phyloP scores from a whole-genome alignment of 805 yeast genomes.

The Pichia nanzhaoensis region DNA sequence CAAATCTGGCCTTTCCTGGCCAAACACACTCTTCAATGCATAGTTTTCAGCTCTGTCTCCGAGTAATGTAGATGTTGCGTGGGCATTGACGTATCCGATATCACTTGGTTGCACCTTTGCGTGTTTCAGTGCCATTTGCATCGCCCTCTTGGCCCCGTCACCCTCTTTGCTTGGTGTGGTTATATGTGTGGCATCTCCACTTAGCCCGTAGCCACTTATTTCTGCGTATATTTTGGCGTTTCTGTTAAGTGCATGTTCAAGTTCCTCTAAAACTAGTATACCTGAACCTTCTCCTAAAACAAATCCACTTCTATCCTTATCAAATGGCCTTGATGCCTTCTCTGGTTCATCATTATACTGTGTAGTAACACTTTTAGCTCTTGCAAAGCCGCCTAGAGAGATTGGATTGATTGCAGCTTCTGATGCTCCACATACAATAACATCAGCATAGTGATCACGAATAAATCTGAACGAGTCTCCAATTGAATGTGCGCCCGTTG shows the following conservation, averaged over 20 bases:
- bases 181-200: constrained; percentile 89
- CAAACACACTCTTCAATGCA: constrained; percentile 59
- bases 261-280: constrained; percentile 63
- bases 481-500: constrained; percentile 89
- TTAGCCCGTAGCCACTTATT: constrained; percentile 78
- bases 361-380: constrained; percentile 76
- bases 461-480: constrained; percentile 90
- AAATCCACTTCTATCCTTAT: constrained; percentile 70
- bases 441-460: constrained; percentile 70
- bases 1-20: constrained; percentile 30
- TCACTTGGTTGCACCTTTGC: constrained; percentile 41
- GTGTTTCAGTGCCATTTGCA: constrained; percentile 62
- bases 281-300: constrained; percentile 95
- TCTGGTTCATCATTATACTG: constrained; percentile 54
- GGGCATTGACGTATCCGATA: constrained; percentile 85
- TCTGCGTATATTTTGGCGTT: constrained; percentile 73
- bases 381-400: constrained; percentile 82
- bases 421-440: constrained; percentile 90
- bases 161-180: constrained; percentile 87
- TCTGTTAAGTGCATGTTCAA: constrained; percentile 65
- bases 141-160: constrained; percentile 76
- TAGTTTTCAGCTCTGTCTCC: constrained; percentile 86
- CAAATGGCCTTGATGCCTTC: constrained; percentile 83
- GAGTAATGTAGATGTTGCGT: constrained; percentile 86
- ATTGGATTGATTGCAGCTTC: constrained; percentile 85